phyloP scores from a whole-genome alignment of 768 basidiomycete genomes.

The Tubosaeta sp. region DNA sequence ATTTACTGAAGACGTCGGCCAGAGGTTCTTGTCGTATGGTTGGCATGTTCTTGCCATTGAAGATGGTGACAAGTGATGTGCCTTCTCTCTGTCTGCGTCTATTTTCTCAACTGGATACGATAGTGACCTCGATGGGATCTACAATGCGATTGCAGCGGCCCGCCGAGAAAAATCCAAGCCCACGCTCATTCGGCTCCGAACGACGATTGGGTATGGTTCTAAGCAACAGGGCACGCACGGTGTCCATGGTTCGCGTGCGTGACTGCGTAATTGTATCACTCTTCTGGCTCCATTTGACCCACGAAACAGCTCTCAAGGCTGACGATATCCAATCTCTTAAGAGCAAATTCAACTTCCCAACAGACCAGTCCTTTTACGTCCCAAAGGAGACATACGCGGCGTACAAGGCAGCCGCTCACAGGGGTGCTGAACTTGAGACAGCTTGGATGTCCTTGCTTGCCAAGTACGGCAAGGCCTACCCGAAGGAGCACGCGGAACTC shows the following conservation, averaged over 20 bases:
- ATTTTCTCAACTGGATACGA: slow-evolving; percentile 7
- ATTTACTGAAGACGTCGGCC: slow-evolving; percentile 91
- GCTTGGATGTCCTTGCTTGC: slow-evolving; percentile 70
- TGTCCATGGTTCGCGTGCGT: slow-evolving; percentile 89
- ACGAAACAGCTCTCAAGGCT: slow-evolving; percentile 71
- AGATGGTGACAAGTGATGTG: slow-evolving; percentile 67
- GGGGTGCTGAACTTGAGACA: slow-evolving; percentile 69
- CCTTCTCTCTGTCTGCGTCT: not conserved
- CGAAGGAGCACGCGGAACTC: slow-evolving; percentile 82
- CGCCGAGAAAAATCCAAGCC: slow-evolving; percentile 77
- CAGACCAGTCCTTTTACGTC: slow-evolving; percentile 73
- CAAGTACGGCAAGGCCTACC: slow-evolving; percentile 73
- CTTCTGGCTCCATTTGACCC: slow-evolving; percentile 5
- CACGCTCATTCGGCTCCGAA: slow-evolving; percentile 79
- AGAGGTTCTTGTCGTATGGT: slow-evolving; percentile 85
- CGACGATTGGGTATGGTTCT: slow-evolving; percentile 93
- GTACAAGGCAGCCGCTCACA: slow-evolving; percentile 63
- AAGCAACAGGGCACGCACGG: slow-evolving; percentile 91
- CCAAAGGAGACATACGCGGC: slow-evolving; percentile 66
- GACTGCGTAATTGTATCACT: not conserved
- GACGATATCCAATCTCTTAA: slow-evolving; percentile 86
- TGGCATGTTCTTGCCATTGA: slow-evolving; percentile 90
- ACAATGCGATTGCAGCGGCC: slow-evolving; percentile 73
- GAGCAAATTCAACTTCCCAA: slow-evolving; percentile 76
- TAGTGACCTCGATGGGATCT: slow-evolving; percentile 75